These are phyloP conservation scores for Phytophthora pistaciae DNA, from an alignment of 352 stramenopile genomes.

Conservation along the genomic window DNA sequence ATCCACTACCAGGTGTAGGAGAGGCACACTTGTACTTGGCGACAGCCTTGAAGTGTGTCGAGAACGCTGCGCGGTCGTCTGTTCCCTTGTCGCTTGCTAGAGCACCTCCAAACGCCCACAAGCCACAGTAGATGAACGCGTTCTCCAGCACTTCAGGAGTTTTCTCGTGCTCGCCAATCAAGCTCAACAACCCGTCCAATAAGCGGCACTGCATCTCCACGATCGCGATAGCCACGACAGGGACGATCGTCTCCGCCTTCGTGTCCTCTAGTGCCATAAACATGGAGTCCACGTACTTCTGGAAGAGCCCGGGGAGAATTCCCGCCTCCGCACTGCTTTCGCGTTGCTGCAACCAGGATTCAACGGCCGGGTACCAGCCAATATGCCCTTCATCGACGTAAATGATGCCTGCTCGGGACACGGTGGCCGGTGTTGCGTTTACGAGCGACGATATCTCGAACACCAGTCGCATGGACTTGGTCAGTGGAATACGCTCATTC, in stretches of 20 bases:
- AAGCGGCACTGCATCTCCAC: conserved; percentile 95
- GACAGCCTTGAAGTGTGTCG: conserved; percentile 61
- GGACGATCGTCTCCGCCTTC: conserved; percentile 69
- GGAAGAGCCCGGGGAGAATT: conserved; percentile 91
- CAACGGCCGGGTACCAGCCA: conserved; percentile 94
- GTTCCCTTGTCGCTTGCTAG: conserved; percentile 89
- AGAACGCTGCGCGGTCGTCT: conserved; percentile 70
- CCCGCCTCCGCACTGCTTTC: conserved; percentile 85
- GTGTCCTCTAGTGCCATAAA: conserved; percentile 78
- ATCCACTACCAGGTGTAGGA: background rate
- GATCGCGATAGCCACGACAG: conserved; percentile 59
- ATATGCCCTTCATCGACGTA: conserved; percentile 96
- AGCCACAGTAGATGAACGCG: conserved; percentile 94
- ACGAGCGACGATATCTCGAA: conserved; percentile 98
- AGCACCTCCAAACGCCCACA: conserved; percentile 97
- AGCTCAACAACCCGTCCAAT: conserved; percentile 92
- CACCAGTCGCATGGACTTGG: conserved; percentile 96
- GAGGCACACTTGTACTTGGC: conserved; percentile 80
- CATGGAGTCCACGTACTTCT: conserved; percentile 93
- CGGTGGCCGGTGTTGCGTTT: conserved; percentile 96
- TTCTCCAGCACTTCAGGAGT: conserved; percentile 92
- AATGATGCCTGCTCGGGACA: conserved; percentile 97
- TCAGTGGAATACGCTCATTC: conserved; percentile 97
- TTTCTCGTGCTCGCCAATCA: conserved; percentile 85
- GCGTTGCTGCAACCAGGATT: conserved; percentile 93